Percentiles rank a stretch among this genome's conserved stretches.
phyloP scores from a whole-genome alignment of 257 asterid genomes.

The Nyctanthes arbortristis region DNA sequence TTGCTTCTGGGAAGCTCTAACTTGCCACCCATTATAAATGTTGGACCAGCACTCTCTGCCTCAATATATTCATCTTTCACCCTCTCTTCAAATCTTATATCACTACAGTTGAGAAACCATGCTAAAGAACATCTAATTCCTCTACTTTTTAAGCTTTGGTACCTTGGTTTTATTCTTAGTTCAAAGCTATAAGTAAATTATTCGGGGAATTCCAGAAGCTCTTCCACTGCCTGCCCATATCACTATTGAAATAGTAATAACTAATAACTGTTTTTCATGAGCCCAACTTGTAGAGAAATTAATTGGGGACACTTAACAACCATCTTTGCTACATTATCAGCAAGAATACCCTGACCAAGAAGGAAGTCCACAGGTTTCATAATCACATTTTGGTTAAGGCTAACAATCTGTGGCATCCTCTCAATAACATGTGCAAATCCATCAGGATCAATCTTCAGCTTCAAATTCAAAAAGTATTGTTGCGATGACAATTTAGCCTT shows the following conservation, averaged over 20 bases:
- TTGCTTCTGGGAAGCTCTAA: slow-evolving; percentile 70
- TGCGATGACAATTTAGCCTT: slow-evolving; percentile 89
- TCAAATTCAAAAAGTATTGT: slow-evolving; percentile 77
- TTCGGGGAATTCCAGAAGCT: slow-evolving; percentile 84
- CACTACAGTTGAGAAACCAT: slow-evolving; percentile 94
- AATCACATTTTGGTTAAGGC: slow-evolving; percentile 77
- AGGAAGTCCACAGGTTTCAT: slow-evolving; percentile 84
- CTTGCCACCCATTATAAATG: slow-evolving; percentile 83
- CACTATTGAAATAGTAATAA: slow-evolving; percentile 84
- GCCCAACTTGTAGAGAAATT: slow-evolving; percentile 72
- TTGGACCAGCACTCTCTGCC: slow-evolving; percentile 76
- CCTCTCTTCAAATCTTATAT: slow-evolving; percentile 89
- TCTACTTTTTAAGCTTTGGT: slow-evolving; percentile 68
- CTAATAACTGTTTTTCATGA: slow-evolving; percentile 83
- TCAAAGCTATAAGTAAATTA: slow-evolving; percentile 89
- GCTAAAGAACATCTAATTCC: slow-evolving; percentile 80
- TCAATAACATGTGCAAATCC: slow-evolving; percentile 74
- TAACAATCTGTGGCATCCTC: slow-evolving; percentile 83
- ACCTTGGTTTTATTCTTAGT: slow-evolving; percentile 83
- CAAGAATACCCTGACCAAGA: slow-evolving; percentile 59
- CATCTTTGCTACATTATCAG: slow-evolving; percentile 71
- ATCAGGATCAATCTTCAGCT: slow-evolving; percentile 88
- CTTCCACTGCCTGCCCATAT: slow-evolving; percentile 64
- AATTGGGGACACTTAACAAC: slow-evolving; percentile 84
- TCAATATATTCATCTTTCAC: slow-evolving; percentile 75